Conservation (phyloP, 768 basidiomycete genomes). For the Sarcodon sp. region DNA sequence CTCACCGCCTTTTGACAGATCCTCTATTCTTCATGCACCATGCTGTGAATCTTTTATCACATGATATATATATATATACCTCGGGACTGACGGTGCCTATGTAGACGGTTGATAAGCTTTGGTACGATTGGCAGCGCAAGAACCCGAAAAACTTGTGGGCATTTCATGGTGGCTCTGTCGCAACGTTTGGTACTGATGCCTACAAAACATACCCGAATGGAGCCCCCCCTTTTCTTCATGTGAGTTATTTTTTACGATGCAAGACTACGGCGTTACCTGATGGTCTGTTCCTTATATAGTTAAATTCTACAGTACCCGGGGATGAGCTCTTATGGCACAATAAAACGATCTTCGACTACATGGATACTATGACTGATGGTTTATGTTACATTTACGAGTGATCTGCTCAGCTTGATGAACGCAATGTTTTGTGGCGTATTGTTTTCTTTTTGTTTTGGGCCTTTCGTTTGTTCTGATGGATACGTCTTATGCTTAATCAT, state of each 20-base stretch:
- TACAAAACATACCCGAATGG: conserved; percentile 12
- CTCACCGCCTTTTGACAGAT: conserved; percentile 7
- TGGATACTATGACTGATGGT: neutral
- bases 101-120: conserved; percentile 24
- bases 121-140: conserved; percentile 21
- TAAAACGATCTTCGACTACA: neutral
- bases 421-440: no score
- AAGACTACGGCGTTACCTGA: neutral
- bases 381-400: neutral
- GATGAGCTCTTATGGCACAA: neutral
- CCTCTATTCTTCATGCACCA: conserved; percentile 24
- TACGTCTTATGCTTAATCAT: no score
- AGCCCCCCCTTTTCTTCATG: conserved; percentile 12
- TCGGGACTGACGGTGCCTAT: neutral
- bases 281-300: neutral
- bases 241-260: conserved; percentile 1
- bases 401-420: neutral
- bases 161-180: conserved; percentile 18
- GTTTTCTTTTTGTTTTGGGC: no score
- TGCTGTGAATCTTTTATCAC: conserved; percentile 11
- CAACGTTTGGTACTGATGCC: neutral
- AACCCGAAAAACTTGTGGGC: conserved; percentile 11
- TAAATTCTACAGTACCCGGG: neutral
- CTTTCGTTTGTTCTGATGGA: no score
- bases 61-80: neutral